Evolutionary conservation across 495 filamentous ascomycete genomes (phyloP).

Genomic region (Barbatosphaeria neglecta): DNA sequence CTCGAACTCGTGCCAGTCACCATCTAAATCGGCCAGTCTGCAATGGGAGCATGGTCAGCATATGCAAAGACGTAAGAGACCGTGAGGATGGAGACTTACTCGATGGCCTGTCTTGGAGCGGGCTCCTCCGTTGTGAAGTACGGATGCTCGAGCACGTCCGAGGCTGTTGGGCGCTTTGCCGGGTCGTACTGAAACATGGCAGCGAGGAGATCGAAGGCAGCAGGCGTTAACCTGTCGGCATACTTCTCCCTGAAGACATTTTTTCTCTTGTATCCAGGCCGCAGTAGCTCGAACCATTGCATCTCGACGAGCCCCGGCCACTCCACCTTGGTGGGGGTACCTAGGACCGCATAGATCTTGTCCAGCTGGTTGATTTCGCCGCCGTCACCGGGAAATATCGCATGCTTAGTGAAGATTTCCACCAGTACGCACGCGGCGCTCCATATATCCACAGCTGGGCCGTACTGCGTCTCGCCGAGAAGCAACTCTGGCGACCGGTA

Average conservation of each 20-base stretch:
- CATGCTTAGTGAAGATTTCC: slow-evolving; percentile 90
- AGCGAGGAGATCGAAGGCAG: slow-evolving; percentile 70
- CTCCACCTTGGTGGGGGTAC: slow-evolving; percentile 69
- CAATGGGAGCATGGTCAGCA: slow-evolving; percentile 8
- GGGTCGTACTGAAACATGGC: slow-evolving; percentile 85
- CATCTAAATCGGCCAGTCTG: slow-evolving; percentile 72
- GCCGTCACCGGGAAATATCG: slow-evolving; percentile 91
- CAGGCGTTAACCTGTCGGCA: slow-evolving; percentile 55
- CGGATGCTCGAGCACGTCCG: slow-evolving; percentile 74
- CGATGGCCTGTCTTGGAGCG: slow-evolving; percentile 60
- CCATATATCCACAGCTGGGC: slow-evolving; percentile 94
- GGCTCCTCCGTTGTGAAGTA: slow-evolving; percentile 87
- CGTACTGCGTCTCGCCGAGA: slow-evolving; percentile 88
- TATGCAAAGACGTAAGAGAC: background rate
- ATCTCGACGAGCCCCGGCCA: slow-evolving; percentile 86
- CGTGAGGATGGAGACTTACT: slow-evolving; percentile 45
- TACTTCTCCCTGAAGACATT: slow-evolving; percentile 79
- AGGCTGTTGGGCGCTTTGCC: slow-evolving; percentile 67
- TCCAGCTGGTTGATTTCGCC: slow-evolving; percentile 92
- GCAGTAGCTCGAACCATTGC: slow-evolving; percentile 89
- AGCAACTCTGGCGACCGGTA: slow-evolving; percentile 90
- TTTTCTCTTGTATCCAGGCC: slow-evolving; percentile 60
- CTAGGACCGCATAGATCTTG: slow-evolving; percentile 86
- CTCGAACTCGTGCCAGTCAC: slow-evolving; percentile 99
- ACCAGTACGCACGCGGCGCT: slow-evolving; percentile 93